Evolutionary conservation across 192 early-diverging fungal species (phyloP), one percentile per base, ranked within the genome.

Genomic region (Lobulomyces angularis): DNA sequence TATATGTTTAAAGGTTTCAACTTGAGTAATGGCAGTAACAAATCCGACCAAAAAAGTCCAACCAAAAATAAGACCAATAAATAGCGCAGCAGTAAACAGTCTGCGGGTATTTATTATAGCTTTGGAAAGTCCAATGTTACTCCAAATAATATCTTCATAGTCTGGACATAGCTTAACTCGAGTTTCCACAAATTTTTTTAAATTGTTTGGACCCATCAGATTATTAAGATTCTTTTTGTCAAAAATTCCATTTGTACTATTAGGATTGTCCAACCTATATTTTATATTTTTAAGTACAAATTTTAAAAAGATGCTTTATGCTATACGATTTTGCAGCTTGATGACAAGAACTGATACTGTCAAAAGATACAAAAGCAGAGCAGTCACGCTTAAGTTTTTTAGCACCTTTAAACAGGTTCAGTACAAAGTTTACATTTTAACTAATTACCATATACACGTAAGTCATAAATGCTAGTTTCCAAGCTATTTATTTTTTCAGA

Each of bases 81-180:
- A 44, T 28, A 67, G 22, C 11, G 35, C 51, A 9, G 47, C 22
- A 2, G 57, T 55, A 39, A 63, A 40, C 34, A 59, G 25, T 12
- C 50, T 37, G 12, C 67, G 55, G 5, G 50, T 50, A 24, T 35
- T 21, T 8, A 56, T 37, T 8, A 50, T 37, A 4, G 50, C 38
- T 3, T 44, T 16, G 1, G 16, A 9, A 6, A 67, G 37, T 8
- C 58, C 60, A 37, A 66, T 38, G 40, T 67, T 70, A 3, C 63
- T 58, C 67, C 67, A 70, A 16, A 70, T 51, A 28, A 70, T 59
- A 43, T 70, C 60, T 27, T 63, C 57, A 42, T 58, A 58, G 27
- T 56, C 19, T 11, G 67, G 67, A 23, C 42, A 37, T 12, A 60
- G 27, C 33, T 63, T 62, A 3, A 59, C 33, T 25, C 29, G n/a